Evolutionary conservation across 2,329 filamentous ascomycete species (phyloP), one percentile per base, ranked within the genome.

Genomic region (Trichoderma sp.): DNA sequence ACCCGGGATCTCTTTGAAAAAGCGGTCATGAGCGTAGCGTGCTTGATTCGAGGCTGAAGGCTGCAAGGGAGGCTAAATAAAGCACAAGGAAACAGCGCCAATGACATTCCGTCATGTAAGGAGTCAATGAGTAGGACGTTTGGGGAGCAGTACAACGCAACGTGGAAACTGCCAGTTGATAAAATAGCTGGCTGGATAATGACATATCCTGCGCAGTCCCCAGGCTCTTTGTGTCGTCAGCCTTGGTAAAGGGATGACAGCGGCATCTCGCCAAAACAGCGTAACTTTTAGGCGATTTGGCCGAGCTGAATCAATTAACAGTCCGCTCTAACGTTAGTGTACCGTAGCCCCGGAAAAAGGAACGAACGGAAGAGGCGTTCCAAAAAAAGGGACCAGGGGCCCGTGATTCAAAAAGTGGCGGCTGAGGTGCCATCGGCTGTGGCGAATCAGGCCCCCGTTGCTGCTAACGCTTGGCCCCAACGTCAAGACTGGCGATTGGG

Each of bases 321-420:
- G 26, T 30, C 55, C 8, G 13, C 17, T 47, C 30, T 17, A n/a
- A 59, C 34, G 12, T 59, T 68, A 68, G 65, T 58, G 65, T 68
- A 32, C 65, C 65, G 36, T 7, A 47, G 43, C 26, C 34, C 55
- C 55, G 65, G 65, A 47, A 59, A 58, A 58, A 53, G 30, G 36
- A 47, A 34, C 23, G 23, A 63, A 26, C 61, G 61, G 61, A 36
- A 63, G 62, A 68, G 55, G 65, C 65, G 65, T 28, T 39, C 26
- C 17, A 43, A 63, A 62, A 28, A 50, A 50, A 13, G 23, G 53
- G 36, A 28, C 65, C 53, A 47, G 65, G 65, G 65, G 53, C 34
- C 65, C 36, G 65, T 68, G 65, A 68, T 20, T 30, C 53, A 23
- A 9, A 36, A 47, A 28, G 65, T 59, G 65, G 65, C 65, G 65